These are phyloP conservation scores for Solanum habrochaites DNA, from an alignment of 257 asterid genomes.

Conservation along the genomic window DNA sequence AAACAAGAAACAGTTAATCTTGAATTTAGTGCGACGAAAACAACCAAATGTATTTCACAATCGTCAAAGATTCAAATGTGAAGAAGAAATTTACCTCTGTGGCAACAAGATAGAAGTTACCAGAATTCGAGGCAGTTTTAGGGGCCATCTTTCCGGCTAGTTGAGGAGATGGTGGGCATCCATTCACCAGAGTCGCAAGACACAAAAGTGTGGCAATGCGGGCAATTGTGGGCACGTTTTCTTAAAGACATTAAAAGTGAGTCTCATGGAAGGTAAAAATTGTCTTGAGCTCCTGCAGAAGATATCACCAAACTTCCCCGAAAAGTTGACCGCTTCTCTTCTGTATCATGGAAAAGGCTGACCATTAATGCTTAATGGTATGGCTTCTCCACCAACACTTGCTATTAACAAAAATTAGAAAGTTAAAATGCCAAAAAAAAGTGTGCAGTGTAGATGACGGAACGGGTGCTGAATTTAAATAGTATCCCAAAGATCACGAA, in stretches of 20 bases:
- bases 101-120: constrained; percentile 71
- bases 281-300: constrained; percentile 55
- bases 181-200: no score
- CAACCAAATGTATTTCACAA: not conserved
- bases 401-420: no score
- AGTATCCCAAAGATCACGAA: no score
- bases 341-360: constrained; percentile 36
- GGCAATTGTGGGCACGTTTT: constrained; percentile 82
- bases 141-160: constrained; percentile 25
- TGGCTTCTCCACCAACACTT: constrained; percentile 17
- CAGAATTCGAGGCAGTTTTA: constrained; percentile 59
- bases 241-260: constrained; percentile 74
- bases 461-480: no score
- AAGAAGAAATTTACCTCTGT: constrained; percentile 43
- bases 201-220: no score
- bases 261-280: constrained; percentile 72
- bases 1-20: not conserved
- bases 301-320: constrained; percentile 79
- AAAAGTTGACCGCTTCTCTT: constrained; percentile 65
- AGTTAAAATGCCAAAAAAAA: no score
- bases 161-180: no score
- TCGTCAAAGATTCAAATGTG: not conserved
- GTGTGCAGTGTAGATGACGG: no score
- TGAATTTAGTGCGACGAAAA: not conserved
- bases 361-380: constrained; percentile 23